Base-by-base conservation (phyloP, 2,329 filamentous ascomycete genomes). In the Truncatella angustata region DNA sequence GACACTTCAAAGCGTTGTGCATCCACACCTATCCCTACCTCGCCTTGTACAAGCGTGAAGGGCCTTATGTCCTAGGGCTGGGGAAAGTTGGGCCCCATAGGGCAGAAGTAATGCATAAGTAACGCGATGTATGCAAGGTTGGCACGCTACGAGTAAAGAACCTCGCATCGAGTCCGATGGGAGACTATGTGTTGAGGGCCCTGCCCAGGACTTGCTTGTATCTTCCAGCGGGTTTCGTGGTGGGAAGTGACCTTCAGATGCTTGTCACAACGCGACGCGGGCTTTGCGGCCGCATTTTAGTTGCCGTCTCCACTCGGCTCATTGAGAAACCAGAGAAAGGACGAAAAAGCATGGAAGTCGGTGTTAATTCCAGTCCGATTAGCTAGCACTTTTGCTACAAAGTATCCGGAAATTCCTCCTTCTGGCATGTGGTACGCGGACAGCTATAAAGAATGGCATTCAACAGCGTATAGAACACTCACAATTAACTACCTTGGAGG, bases 251-350 rank as follows among this genome's bases (percentile, higher is more conserved):
- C 9, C 34, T n/a, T 7, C 2, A 23, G 20, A 14, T 44, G 30
- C 43, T 46, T 46, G 43, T 46, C 43, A 35, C 43, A 26, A 46
- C 3, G n/a, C n/a, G n/a, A 18, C 10, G 28, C 43, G 43, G 43
- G 34, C 24, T 32, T 46, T 46, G 43, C 43, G 43, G 43, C 43
- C 43, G 43, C 43, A 46, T 46, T 46, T 46, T 34, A 46, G 43
- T 35, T 46, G 26, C 43, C 43, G 43, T 26, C 43, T 46, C 43
- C 43, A 46, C 43, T 24, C 21, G 40, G 40, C 7, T 28, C 40
- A 3, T 24, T 14, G 14, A 24, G n/a, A n/a, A n/a, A n/a, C n/a
- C n/a, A n/a, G n/a, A n/a, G n/a, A n/a, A n/a, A n/a, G n/a, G n/a
- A n/a, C n/a, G n/a, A n/a, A n/a, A n/a, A n/a, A n/a, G n/a, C n/a